phyloP scores from a whole-genome alignment of 73 alveolate genomes.

The Tetrahymena malaccensis region DNA sequence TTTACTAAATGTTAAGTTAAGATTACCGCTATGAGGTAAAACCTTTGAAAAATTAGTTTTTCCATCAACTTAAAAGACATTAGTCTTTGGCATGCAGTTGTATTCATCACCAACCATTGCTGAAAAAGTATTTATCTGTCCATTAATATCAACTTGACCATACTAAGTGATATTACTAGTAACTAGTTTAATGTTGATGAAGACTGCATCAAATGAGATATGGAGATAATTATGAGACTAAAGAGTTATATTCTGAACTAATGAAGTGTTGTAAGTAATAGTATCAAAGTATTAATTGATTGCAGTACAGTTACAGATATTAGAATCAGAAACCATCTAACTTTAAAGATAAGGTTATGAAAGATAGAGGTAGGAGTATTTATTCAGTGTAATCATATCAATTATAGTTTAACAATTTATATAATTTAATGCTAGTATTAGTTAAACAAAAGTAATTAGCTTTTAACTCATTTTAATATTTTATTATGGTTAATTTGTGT shows the following conservation, averaged over 20 bases:
- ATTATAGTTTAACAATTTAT: background rate
- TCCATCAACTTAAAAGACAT: background rate
- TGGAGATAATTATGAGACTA: background rate
- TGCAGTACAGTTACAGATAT: background rate
- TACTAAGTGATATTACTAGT: background rate
- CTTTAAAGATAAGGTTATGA: background rate
- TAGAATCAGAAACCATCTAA: background rate
- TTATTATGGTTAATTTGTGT: no score
- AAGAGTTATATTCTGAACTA: background rate
- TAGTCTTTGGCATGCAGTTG: background rate
- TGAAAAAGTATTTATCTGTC: background rate
- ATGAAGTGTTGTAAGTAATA: background rate
- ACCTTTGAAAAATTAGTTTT: background rate
- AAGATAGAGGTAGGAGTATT: background rate
- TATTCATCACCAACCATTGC: background rate
- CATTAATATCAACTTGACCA: background rate
- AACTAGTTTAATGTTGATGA: background rate
- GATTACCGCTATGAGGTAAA: background rate
- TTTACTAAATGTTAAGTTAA: background rate
- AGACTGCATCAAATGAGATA: background rate
- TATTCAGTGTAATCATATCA: background rate
- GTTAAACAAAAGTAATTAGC: background rate
- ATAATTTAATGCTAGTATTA: background rate
- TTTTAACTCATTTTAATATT: background rate
- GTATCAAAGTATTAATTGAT: background rate